Conservation (phyloP, 2,329 filamentous ascomycete genomes). For the Chalara sp. region DNA sequence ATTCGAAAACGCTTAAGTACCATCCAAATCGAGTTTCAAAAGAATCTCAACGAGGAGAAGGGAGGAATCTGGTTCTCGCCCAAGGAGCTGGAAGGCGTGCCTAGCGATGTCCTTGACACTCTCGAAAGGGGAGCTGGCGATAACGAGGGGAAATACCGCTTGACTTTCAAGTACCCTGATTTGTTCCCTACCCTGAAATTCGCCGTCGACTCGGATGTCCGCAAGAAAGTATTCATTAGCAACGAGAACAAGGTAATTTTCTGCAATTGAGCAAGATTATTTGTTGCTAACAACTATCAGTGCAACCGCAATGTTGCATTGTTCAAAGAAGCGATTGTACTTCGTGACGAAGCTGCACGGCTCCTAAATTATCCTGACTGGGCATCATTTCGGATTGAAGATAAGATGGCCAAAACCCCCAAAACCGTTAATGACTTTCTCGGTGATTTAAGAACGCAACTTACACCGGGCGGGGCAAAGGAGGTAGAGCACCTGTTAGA, state of each 20-base stretch:
- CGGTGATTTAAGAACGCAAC: constrained; percentile 57
- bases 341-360: constrained; percentile 72
- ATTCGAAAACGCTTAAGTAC: constrained; percentile 76
- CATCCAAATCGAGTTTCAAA: constrained; percentile 68
- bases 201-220: constrained; percentile 61
- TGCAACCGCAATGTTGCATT: constrained; percentile 65
- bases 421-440: constrained; percentile 68
- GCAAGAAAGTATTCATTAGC: constrained; percentile 61
- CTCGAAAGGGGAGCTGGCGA: constrained; percentile 67
- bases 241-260: constrained; percentile 68
- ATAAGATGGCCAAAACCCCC: constrained; percentile 79
- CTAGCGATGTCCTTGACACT: constrained; percentile 57
- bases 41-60: constrained; percentile 77
- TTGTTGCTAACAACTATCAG: constrained; percentile 22
- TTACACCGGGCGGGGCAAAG: constrained; percentile 62
- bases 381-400: constrained; percentile 68
- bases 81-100: constrained; percentile 69
- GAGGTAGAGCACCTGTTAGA: constrained; percentile 65
- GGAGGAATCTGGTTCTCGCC: constrained; percentile 73
- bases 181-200: constrained; percentile 75
- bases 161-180: constrained; percentile 81
- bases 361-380: constrained; percentile 73
- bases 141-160: constrained; percentile 66
- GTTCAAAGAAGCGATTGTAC: constrained; percentile 67
- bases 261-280: constrained; percentile 3